Percentiles rank a stretch among this genome's conserved stretches.
Conservation (phyloP, 1,139 yeast species). For the Saccharomyces uvarum region DNA sequence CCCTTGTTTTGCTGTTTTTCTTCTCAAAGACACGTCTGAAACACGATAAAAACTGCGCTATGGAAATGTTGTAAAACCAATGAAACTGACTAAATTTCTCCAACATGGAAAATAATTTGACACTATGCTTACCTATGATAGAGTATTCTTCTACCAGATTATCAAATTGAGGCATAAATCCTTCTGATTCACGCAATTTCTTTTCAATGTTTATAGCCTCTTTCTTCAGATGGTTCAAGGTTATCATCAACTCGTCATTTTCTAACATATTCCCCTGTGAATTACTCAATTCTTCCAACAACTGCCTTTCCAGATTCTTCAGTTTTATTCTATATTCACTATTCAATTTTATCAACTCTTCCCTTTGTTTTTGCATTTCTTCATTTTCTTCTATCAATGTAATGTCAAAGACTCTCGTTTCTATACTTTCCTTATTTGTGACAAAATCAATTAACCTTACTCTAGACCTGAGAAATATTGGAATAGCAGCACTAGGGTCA, state of each 20-base stretch:
- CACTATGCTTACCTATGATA: slow-evolving; percentile 50
- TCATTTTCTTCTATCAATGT: slow-evolving; percentile 55
- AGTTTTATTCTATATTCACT: slow-evolving; percentile 54
- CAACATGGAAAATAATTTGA: slow-evolving; percentile 43
- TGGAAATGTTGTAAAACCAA: slow-evolving; percentile 52
- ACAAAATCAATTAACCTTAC: slow-evolving; percentile 64
- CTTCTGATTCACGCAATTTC: slow-evolving; percentile 49
- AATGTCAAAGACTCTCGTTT: slow-evolving; percentile 53
- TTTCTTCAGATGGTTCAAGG: slow-evolving; percentile 56
- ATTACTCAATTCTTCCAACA: slow-evolving; percentile 52
- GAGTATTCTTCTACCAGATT: slow-evolving; percentile 40
- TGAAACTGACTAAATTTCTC: slow-evolving; percentile 39
- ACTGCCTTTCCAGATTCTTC: slow-evolving; percentile 49
- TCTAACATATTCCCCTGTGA: slow-evolving; percentile 62
- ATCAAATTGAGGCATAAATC: slow-evolving; percentile 49
- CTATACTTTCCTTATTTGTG: slow-evolving; percentile 58
- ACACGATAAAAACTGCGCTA: slow-evolving; percentile 40
- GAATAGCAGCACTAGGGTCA: slow-evolving; percentile 43
- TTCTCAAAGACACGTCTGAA: slow-evolving; percentile 36
- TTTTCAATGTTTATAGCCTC: slow-evolving; percentile 51
- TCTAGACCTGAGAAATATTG: slow-evolving; percentile 55
- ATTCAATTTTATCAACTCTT: slow-evolving; percentile 46
- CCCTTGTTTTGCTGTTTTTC: not conserved
- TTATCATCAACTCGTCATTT: slow-evolving; percentile 50
- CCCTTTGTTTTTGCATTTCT: slow-evolving; percentile 54